Evolutionary conservation across 2,329 filamentous ascomycete species (phyloP).

Genomic region (Aspergillus proliferans): DNA sequence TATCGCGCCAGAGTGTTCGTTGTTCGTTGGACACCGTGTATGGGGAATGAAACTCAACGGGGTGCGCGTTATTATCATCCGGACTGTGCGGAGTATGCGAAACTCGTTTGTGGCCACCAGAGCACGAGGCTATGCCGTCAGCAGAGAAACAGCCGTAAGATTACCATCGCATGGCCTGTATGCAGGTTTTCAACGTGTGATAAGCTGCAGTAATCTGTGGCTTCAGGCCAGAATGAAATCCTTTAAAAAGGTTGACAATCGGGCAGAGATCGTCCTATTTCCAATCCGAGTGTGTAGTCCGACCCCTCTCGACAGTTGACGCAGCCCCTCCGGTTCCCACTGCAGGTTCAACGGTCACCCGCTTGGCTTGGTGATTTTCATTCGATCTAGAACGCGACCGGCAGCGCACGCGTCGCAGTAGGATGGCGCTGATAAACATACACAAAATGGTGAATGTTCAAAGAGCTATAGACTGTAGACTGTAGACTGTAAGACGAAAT

Average conservation of each 20-base stretch:
- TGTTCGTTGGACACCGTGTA: too few relatives aligned
- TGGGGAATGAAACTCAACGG: too few relatives aligned
- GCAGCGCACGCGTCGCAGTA: not conserved
- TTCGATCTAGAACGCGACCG: not conserved
- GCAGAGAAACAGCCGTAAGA: too few relatives aligned
- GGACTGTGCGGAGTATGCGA: too few relatives aligned
- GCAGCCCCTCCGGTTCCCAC: not conserved
- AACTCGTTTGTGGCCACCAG: too few relatives aligned
- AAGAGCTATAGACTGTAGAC: not conserved
- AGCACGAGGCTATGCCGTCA: too few relatives aligned
- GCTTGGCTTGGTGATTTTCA: not conserved
- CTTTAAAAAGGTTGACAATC: not conserved
- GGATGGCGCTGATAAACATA: not conserved
- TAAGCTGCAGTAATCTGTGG: not conserved
- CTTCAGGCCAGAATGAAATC: slow-evolving; percentile 1
- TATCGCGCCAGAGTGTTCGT: too few relatives aligned
- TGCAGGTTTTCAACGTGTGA: too few relatives aligned
- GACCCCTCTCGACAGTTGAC: not conserved
- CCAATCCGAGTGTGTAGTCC: not conserved
- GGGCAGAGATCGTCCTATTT: not conserved
- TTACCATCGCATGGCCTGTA: too few relatives aligned
- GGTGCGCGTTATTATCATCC: too few relatives aligned
- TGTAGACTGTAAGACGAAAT: not conserved
- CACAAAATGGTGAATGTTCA: not conserved
- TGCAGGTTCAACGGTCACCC: not conserved